Evolutionary conservation across 139 green algal species (phyloP).

Genomic region (Microglena sp.): DNA sequence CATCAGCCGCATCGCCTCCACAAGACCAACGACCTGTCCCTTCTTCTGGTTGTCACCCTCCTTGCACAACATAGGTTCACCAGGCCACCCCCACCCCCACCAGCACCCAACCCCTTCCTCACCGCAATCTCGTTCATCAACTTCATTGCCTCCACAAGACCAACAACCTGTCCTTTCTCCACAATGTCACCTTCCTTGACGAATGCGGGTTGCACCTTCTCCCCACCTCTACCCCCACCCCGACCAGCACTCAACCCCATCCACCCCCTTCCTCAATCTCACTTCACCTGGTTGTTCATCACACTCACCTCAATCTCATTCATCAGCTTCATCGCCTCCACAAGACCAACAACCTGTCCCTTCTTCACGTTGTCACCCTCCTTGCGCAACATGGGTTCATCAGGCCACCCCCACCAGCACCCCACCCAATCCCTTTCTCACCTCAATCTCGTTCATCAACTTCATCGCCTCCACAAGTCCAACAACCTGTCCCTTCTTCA

Average conservation of each 20-base stretch:
- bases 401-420: too few species aligned
- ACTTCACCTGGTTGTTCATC: too few species aligned
- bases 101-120: too few species aligned
- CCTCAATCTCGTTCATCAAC: conserved; percentile 98
- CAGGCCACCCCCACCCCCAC: too few species aligned
- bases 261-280: too few species aligned
- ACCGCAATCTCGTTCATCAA: conserved; percentile 98
- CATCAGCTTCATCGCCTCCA: conserved; percentile 99
- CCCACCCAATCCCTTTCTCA: too few species aligned
- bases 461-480: conserved; percentile 98
- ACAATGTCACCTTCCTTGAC: conserved; percentile 86
- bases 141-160: conserved; percentile 98
- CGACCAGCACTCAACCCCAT: too few species aligned
- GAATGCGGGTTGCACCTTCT: too few species aligned
- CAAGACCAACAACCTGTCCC: conserved; percentile 90
- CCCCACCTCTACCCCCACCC: too few species aligned
- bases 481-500: conserved; percentile 88
- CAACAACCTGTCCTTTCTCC: conserved; percentile 86
- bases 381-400: too few species aligned
- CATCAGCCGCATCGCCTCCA: conserved; percentile 98
- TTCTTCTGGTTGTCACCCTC: conserved; percentile 85
- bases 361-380: conserved; percentile 86
- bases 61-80: too few species aligned
- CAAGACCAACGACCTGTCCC: conserved; percentile 90
- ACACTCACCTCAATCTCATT: conserved; percentile 87